Evolutionary conservation across 75 land plant genomes (phyloP), one percentile per base, ranked within the genome.

Genomic region (Picea glauca): DNA sequence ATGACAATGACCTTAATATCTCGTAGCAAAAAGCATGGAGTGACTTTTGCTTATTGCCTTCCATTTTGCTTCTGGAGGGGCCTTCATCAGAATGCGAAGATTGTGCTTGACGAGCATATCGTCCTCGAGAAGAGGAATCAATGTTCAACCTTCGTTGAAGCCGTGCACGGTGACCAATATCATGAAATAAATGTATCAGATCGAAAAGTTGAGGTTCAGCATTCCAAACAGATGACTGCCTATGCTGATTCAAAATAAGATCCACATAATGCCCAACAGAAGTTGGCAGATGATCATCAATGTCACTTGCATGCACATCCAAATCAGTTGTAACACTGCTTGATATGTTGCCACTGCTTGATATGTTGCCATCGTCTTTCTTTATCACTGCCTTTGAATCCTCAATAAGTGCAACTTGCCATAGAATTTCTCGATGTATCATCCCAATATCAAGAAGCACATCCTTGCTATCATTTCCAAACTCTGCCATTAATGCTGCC

Each of bases 331-430:
- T 61, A 5, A 84, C 85, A 76, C 77, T 70, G 33, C 77, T 31
- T n/a, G 63, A 62, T 79, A 73, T 46, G 43, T 78, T 35, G 74
- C 40, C 81, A 33, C 26, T 26, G 26, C 26, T 26, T 26, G 83
- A 64, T 79, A 73, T 43, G 58, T 78, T 38, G 74, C 43, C 81
- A 33, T 89, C 92, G 14, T 84, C 92, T 78, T 79, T 76, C 72
- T 88, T 92, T 9, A 61, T 2, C 50, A 89, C 94, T 15, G 75
- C 62, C 80, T 95, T 98, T 7, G 84, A 88, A 87, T 95, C 96
- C 76, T 93, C 96, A 78, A 90, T 84, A 30, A 89, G 79, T 26
- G 96, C 78, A 66, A 98, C 82, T 82, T 98, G 98, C 99, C 98
- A 95, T 11, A 93, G 60, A 58, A 93, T 87, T 81, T 92, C 96